These are phyloP conservation scores for Lagenaria siceraria DNA, from an alignment of 306 rosid species.

Conservation along the genomic window DNA sequence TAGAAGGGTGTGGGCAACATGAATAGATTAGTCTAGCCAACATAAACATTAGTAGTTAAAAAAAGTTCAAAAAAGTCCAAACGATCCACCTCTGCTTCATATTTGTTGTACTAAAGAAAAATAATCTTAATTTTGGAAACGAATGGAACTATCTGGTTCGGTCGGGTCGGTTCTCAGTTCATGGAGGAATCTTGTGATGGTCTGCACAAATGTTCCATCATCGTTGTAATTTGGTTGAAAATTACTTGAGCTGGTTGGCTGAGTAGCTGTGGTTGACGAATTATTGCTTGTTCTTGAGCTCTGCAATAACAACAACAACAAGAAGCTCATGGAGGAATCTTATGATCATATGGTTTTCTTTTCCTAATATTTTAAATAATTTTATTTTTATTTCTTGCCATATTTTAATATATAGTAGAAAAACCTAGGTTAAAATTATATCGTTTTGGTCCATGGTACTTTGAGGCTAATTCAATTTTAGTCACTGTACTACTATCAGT, in stretches of 20 bases:
- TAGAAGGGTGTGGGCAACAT: too few species aligned
- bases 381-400: too few species aligned
- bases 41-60: too few species aligned
- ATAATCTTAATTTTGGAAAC: background rate
- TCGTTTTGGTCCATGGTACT: too few species aligned
- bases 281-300: slow-evolving; percentile 10
- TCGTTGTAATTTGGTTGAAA: slow-evolving; percentile 7
- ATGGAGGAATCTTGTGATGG: slow-evolving; percentile 28
- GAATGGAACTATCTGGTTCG: background rate
- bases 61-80: too few species aligned
- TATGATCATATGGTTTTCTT: background rate
- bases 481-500: too few species aligned
- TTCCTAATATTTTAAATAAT: too few species aligned
- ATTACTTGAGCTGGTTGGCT: background rate
- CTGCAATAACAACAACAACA: background rate
- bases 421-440: too few species aligned
- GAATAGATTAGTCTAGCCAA: too few species aligned
- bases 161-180: slow-evolving; percentile 17
- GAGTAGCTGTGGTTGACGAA: background rate
- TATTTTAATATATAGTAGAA: too few species aligned
- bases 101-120: background rate
- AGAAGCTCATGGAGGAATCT: background rate
- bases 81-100: too few species aligned
- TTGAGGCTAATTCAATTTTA: too few species aligned
- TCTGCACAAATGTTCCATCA: slow-evolving; percentile 20